These are phyloP conservation scores for Diaporthe citrichinensis DNA, from an alignment of 2,329 filamentous ascomycete genomes.

Conservation along the genomic window DNA sequence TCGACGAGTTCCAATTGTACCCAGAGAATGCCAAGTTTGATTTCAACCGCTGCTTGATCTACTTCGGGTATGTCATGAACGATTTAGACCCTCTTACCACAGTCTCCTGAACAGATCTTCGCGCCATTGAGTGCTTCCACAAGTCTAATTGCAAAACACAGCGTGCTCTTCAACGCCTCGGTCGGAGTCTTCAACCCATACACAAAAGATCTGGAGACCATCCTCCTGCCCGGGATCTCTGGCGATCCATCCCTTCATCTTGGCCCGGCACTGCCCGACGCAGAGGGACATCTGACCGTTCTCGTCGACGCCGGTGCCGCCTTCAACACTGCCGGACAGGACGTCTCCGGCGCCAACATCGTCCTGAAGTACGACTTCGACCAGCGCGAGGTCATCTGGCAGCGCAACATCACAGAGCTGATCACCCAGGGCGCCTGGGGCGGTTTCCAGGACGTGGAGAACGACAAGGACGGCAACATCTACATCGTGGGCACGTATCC, in stretches of 20 bases:
- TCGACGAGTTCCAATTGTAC: constrained; percentile 52
- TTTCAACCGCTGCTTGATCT: constrained; percentile 49
- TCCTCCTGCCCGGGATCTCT: constrained; percentile 50
- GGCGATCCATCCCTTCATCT: constrained; percentile 49
- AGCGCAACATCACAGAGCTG: constrained; percentile 50
- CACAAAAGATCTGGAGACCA: constrained; percentile 46
- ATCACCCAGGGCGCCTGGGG: constrained; percentile 50
- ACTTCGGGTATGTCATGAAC: constrained; percentile 47
- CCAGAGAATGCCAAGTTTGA: constrained; percentile 55
- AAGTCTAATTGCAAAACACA: constrained; percentile 14
- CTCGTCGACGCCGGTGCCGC: constrained; percentile 53
- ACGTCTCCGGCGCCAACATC: constrained; percentile 55
- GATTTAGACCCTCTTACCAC: background rate
- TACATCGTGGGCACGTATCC: constrained; percentile 57
- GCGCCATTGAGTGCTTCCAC: background rate
- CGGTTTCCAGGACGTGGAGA: constrained; percentile 57
- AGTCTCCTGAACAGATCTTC: background rate
- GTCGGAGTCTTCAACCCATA: constrained; percentile 54
- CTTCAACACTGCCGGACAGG: constrained; percentile 52
- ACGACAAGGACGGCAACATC: constrained; percentile 52
- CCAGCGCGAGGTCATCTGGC: constrained; percentile 48
- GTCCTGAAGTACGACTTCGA: constrained; percentile 53
- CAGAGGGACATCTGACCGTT: constrained; percentile 49
- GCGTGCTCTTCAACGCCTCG: constrained; percentile 52
- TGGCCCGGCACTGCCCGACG: constrained; percentile 54